Conservation (phyloP, 2,329 filamentous ascomycete genomes). For the Simplicillium aogashimaense region DNA sequence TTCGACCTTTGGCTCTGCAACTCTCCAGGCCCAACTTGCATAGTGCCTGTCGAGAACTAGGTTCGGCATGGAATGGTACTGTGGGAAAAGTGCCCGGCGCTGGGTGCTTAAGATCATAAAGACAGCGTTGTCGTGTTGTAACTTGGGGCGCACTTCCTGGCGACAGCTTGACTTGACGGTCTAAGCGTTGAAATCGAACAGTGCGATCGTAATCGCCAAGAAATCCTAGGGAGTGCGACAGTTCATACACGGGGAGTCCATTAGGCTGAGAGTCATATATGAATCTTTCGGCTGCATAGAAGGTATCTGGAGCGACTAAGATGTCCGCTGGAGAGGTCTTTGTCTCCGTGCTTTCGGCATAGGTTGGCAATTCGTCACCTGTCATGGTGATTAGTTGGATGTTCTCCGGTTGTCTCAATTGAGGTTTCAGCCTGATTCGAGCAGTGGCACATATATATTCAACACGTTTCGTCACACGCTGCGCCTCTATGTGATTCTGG, state of each 20-base stretch:
- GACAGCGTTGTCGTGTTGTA: constrained; percentile 17
- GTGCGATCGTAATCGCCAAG: constrained; percentile 19
- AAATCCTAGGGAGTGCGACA: constrained; percentile 22
- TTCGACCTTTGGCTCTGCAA: constrained; percentile 13
- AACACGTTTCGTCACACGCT: too few species aligned
- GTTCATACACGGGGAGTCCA: constrained; percentile 22
- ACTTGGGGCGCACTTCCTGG: constrained; percentile 13
- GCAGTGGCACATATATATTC: too few species aligned
- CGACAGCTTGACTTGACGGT: constrained; percentile 14
- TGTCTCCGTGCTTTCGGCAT: too few species aligned
- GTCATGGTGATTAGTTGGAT: too few species aligned
- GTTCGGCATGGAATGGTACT: constrained; percentile 22
- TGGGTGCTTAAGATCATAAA: constrained; percentile 24
- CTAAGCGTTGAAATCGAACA: constrained; percentile 20
- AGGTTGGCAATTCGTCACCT: too few species aligned
- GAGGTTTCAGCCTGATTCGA: too few species aligned
- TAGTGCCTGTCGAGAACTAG: constrained; percentile 16
- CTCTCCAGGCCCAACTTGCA: constrained; percentile 18
- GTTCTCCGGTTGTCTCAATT: too few species aligned
- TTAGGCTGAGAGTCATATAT: constrained; percentile 18
- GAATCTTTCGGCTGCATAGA: constrained; percentile 22
- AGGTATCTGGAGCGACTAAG: constrained; percentile 15
- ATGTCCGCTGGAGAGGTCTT: too few species aligned
- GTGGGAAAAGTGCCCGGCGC: constrained; percentile 14
- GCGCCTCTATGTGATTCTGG: too few species aligned